Evolutionary conservation across 192 early-diverging fungal genomes (phyloP), one percentile per base, ranked within the genome.

Genomic region (Linnemannia schmuckeri): DNA sequence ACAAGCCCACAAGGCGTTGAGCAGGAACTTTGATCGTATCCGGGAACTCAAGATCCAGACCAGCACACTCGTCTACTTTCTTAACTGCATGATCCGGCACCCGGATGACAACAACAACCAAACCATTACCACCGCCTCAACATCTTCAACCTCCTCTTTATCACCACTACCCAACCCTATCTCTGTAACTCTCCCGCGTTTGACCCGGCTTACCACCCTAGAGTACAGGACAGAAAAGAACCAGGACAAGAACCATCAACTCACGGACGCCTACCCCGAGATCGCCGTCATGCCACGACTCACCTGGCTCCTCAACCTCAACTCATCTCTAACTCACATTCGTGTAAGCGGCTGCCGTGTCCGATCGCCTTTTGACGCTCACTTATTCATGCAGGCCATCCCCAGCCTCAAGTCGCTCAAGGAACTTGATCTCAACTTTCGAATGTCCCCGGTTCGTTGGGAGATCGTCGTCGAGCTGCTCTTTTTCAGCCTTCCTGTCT

Each of bases 51-150:
- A 66, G 61, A 13, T 66, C 10, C 61, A 66, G 30, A 66, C 61
- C 61, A 66, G 61, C 27, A 66, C 61, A 1, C 61, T 66, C 33
- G 61, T 66, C 1, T 66, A 66, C 30, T 30, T 66, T 33, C n/a
- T 66, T 13, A 66, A 66, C 30, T n/a, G 61, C 61, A 66, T 66
- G 61, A 66, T 66, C 61, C 61, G 61, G n/a, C 61, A 66, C 27
- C 30, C 61, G 3, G 30, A 66, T 0, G 61, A 35, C 49, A 52
- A 22, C 49, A 17, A 52, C 49, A 52, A 52, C 61, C 27, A 13
- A 12, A 15, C 27, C 1, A n/a, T 3, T 6, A 57, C 55, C 2
- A 27, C n/a, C n/a, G n/a, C 55, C 6, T 30, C 30, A 30, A 15
- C 27, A 27, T 30, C 30, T 2, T 15, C 30, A 4, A 10, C 61